phyloP scores from a whole-genome alignment of 2,329 filamentous ascomycete genomes.

The Colletotrichum chlorophyti region DNA sequence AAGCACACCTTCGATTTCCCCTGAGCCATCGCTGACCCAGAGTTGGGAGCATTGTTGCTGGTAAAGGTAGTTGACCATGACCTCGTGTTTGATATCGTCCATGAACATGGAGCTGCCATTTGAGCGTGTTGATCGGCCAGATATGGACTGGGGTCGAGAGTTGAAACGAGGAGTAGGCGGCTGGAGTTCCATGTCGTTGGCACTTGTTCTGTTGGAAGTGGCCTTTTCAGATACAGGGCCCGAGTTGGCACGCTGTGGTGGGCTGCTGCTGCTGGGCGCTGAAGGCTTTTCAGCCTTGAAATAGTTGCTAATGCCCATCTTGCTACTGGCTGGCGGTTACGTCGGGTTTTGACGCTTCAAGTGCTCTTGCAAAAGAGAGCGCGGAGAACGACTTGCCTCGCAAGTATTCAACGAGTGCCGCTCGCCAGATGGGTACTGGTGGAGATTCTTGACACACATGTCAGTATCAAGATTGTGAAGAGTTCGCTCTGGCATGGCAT shows the following conservation, averaged over 20 bases:
- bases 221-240: slow-evolving; percentile 46
- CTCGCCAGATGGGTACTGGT: background rate
- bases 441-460: background rate
- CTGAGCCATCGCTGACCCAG: slow-evolving; percentile 75
- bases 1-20: slow-evolving; percentile 75
- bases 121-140: slow-evolving; percentile 54
- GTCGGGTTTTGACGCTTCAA: background rate
- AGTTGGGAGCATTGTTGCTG: slow-evolving; percentile 78
- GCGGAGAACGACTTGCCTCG: background rate
- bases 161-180: slow-evolving; percentile 54
- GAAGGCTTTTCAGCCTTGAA: slow-evolving; percentile 63
- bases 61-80: slow-evolving; percentile 85
- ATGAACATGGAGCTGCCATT: slow-evolving; percentile 61
- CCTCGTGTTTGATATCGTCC: slow-evolving; percentile 79
- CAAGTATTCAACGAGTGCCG: background rate
- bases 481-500: background rate
- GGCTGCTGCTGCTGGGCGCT: slow-evolving; percentile 32
- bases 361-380: background rate
- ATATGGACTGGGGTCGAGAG: slow-evolving; percentile 60
- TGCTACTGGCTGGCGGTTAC: slow-evolving; percentile 21
- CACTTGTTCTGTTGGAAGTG: slow-evolving; percentile 34
- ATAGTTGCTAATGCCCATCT: slow-evolving; percentile 68
- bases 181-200: slow-evolving; percentile 56
- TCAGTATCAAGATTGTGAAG: background rate
- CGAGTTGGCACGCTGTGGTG: slow-evolving; percentile 33